Evolutionary conservation across 352 stramenopile genomes (phyloP).

Genomic region (Phytophthora ohioensis): DNA sequence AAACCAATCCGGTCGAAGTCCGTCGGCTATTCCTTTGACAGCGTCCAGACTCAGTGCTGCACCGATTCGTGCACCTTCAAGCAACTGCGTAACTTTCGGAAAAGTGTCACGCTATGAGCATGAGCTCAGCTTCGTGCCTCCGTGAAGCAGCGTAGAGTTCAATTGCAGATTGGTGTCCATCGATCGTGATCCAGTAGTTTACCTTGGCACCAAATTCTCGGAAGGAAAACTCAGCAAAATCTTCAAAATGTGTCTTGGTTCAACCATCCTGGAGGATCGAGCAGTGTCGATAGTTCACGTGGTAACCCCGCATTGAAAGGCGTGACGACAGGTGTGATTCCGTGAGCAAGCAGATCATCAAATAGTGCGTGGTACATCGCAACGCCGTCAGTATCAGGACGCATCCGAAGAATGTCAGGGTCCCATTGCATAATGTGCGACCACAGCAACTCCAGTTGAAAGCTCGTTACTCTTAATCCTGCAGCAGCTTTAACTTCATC

Average conservation of each 20-base stretch:
- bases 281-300: conserved; percentile 72
- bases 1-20: background rate
- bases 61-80: too few relatives aligned
- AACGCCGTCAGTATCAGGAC: conserved; percentile 62
- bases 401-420: background rate
- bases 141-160: too few relatives aligned
- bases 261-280: conserved; percentile 59
- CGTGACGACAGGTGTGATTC: conserved; percentile 91
- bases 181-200: conserved; percentile 94
- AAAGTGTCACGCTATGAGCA: conserved; percentile 32
- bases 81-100: background rate
- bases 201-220: conserved; percentile 89
- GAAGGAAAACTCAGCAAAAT: conserved; percentile 92
- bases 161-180: conserved; percentile 72
- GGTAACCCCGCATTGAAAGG: conserved; percentile 96
- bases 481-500: conserved; percentile 46
- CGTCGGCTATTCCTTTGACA: too few relatives aligned
- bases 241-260: conserved; percentile 67
- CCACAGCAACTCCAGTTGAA: background rate
- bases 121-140: conserved; percentile 54
- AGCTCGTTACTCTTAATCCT: too few relatives aligned
- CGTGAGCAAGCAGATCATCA: conserved; percentile 69
- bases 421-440: background rate
- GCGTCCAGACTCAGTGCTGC: too few relatives aligned
- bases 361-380: conserved; percentile 93